Conservation (phyloP, 2,329 filamentous ascomycete genomes). For the Verticillium isaacii region DNA sequence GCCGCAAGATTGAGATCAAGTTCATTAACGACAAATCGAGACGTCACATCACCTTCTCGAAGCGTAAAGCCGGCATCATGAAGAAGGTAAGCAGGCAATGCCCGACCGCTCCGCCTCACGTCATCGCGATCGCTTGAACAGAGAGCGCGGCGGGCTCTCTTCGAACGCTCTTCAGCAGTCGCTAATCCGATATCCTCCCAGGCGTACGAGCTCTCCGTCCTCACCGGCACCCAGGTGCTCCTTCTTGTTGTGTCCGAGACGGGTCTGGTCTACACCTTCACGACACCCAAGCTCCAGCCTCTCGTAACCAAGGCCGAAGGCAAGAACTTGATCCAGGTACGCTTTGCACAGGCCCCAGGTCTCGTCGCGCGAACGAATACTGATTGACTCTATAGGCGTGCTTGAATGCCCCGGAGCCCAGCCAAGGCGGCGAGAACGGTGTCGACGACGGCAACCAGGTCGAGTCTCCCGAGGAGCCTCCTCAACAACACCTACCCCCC, state of each 20-base stretch:
- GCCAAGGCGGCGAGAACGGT: slow-evolving; percentile 74
- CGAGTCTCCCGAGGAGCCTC: slow-evolving; percentile 87
- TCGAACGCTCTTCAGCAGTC: background rate
- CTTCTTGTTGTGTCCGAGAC: slow-evolving; percentile 96
- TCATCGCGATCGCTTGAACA: slow-evolving; percentile 10
- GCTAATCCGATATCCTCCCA: slow-evolving; percentile 30
- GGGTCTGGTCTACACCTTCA: slow-evolving; percentile 96
- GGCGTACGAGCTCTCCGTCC: slow-evolving; percentile 96
- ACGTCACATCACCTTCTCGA: slow-evolving; percentile 98
- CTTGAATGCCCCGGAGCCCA: slow-evolving; percentile 90
- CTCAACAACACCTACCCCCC: slow-evolving; percentile 69
- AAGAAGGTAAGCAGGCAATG: slow-evolving; percentile 70
- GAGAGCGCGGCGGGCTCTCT: background rate
- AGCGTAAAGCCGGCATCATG: slow-evolving; percentile 99
- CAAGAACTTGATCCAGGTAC: slow-evolving; percentile 98
- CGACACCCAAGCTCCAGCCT: slow-evolving; percentile 95
- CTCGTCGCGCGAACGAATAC: background rate
- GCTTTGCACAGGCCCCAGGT: background rate
- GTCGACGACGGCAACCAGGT: slow-evolving; percentile 72
- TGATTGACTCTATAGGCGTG: slow-evolving; percentile 63
- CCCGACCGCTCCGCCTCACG: background rate
- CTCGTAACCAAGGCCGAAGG: slow-evolving; percentile 97
- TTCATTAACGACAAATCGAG: slow-evolving; percentile 99
- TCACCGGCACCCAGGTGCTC: slow-evolving; percentile 95
- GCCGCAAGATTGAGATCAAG: slow-evolving; percentile 99